These are phyloP conservation scores for Tetrahymena thermophila DNA, from an alignment of 73 alveolate genomes.

Conservation along the genomic window DNA sequence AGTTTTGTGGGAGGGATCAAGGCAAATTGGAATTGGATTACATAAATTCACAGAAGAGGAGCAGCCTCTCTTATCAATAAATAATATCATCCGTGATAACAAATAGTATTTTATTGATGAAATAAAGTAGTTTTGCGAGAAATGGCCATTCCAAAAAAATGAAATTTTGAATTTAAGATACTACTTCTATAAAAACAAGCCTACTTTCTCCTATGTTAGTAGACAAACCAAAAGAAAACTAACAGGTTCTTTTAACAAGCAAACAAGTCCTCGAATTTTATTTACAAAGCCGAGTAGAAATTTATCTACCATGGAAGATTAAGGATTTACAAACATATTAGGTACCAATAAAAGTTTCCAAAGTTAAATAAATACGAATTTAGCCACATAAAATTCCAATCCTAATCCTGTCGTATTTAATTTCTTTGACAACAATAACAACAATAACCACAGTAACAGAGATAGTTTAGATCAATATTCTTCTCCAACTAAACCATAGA, in stretches of 20 bases:
- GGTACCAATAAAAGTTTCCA: background rate
- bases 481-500: background rate
- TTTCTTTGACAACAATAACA: background rate
- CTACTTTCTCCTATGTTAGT: background rate
- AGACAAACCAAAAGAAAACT: background rate
- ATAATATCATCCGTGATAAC: background rate
- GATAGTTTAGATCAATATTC: background rate
- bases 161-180: background rate
- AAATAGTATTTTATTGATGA: background rate
- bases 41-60: background rate
- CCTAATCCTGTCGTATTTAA: background rate
- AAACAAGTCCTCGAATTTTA: background rate
- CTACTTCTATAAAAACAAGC: background rate
- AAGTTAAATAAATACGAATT: background rate
- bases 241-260: background rate
- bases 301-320: background rate
- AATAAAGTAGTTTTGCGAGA: background rate
- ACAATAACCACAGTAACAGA: background rate
- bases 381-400: background rate
- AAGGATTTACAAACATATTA: background rate
- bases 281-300: background rate
- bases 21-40: background rate
- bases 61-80: background rate
- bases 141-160: background rate
- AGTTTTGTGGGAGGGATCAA: background rate